Evolutionary conservation across 2,329 filamentous ascomycete species (phyloP).

Genomic region (Scolecobasidium constrictum): DNA sequence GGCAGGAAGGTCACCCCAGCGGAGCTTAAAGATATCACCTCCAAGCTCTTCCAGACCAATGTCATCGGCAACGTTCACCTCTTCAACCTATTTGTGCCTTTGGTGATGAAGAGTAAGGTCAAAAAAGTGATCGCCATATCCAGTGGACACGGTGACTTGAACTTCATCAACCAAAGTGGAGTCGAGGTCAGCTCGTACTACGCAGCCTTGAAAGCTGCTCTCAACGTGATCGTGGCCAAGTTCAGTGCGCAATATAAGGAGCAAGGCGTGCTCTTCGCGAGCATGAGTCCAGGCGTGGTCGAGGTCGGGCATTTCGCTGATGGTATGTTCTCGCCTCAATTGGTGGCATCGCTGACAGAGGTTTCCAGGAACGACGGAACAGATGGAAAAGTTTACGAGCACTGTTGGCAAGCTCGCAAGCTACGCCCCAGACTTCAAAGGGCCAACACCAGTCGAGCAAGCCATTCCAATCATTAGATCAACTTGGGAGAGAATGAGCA

Average conservation of each 20-base stretch:
- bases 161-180: constrained; percentile 27
- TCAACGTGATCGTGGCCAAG: constrained; percentile 45
- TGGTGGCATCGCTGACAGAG: constrained; percentile 6
- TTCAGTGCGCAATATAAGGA: constrained; percentile 30
- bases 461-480: constrained; percentile 20
- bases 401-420: constrained; percentile 24
- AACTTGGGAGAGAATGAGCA: constrained; percentile 26
- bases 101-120: constrained; percentile 36
- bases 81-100: constrained; percentile 42
- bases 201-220: constrained; percentile 38
- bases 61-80: constrained; percentile 42
- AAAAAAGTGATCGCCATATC: constrained; percentile 47
- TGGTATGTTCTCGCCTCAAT: constrained; percentile 11
- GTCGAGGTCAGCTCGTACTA: constrained; percentile 32
- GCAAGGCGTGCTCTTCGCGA: constrained; percentile 42
- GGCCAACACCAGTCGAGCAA: constrained; percentile 16
- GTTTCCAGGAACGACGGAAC: constrained; percentile 13
- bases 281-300: constrained; percentile 42
- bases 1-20: constrained; percentile 21
- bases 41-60: constrained; percentile 36
- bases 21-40: constrained; percentile 24
- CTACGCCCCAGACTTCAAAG: constrained; percentile 20
- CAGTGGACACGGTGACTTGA: constrained; percentile 35
- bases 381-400: constrained; percentile 15
- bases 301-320: constrained; percentile 26